Evolutionary conservation across 2,329 filamentous ascomycete species (phyloP).

Genomic region (Colletotrichum aenigma): DNA sequence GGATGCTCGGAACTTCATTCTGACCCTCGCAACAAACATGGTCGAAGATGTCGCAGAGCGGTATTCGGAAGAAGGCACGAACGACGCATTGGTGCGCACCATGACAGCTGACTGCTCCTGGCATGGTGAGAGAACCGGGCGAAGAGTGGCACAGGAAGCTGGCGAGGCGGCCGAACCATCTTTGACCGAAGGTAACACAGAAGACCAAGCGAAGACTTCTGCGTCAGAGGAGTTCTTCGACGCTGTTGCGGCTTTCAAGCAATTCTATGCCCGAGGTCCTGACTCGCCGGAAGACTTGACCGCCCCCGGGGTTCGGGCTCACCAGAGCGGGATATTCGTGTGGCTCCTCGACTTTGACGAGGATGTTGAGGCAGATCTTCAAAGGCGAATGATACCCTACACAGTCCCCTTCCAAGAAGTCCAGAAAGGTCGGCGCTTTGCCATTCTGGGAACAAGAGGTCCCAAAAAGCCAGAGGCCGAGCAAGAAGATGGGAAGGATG

Average conservation of each 20-base stretch:
- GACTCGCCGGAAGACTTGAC: not conserved
- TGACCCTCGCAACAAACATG: not conserved
- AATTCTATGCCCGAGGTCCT: not conserved
- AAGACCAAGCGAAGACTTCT: not conserved
- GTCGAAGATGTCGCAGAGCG: not conserved
- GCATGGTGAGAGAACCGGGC: not conserved
- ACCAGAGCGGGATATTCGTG: not conserved
- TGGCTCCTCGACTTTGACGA: constrained; percentile 5
- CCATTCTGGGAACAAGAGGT: not conserved
- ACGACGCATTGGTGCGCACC: not conserved
- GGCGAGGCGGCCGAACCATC: not conserved
- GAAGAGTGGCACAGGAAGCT: not conserved
- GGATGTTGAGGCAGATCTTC: not conserved
- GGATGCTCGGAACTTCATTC: not conserved
- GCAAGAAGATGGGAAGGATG: not conserved
- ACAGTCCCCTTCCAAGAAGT: constrained; percentile 3
- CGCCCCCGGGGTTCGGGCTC: not conserved
- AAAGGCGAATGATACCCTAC: not conserved
- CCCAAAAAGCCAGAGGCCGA: not conserved
- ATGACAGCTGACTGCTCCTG: not conserved
- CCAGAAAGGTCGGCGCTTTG: not conserved
- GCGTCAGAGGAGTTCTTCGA: not conserved
- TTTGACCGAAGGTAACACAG: not conserved
- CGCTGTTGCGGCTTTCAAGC: not conserved
- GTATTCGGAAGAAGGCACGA: not conserved